Conservation (phyloP, 139 green algal species). For the Auxenochlorella pyrenoidosa region DNA sequence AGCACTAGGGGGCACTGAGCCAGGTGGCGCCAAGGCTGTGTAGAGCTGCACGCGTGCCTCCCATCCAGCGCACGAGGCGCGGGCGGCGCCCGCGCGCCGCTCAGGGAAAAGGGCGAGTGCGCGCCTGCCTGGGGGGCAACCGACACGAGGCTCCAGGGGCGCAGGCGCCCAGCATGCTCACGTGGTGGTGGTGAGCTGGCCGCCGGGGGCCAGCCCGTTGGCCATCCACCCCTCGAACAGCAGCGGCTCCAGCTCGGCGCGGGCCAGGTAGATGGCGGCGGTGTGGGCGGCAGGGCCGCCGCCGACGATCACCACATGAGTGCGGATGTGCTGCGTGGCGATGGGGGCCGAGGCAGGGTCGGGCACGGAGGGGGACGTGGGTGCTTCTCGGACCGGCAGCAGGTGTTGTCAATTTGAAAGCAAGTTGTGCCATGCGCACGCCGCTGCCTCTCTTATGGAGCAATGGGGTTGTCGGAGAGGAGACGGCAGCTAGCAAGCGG, state of each 20-base stretch:
- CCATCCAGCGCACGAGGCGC: too few species aligned
- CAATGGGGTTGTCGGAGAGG: too few species aligned
- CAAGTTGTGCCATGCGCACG: too few species aligned
- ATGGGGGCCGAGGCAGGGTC: neutral
- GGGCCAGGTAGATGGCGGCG: constrained; percentile 76
- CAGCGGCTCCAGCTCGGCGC: constrained; percentile 74
- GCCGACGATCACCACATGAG: constrained; percentile 74
- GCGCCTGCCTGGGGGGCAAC: too few species aligned
- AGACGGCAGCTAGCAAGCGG: too few species aligned
- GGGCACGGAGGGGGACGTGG: neutral
- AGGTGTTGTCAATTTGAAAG: neutral
- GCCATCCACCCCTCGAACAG: constrained; percentile 77
- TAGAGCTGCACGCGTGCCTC: too few species aligned
- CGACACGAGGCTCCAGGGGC: too few species aligned
- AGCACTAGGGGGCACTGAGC: too few species aligned
- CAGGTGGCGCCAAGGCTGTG: too few species aligned
- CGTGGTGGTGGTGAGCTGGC: constrained; percentile 83
- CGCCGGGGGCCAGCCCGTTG: constrained; percentile 76
- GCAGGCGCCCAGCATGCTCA: neutral
- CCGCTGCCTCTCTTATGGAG: too few species aligned
- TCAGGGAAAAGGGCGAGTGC: too few species aligned
- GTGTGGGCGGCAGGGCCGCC: constrained; percentile 80
- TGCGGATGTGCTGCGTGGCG: neutral
- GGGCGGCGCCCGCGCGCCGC: too few species aligned
- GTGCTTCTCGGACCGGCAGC: neutral